A percentile compares a stretch with the other conserved stretches of the same genome.
phyloP scores from a whole-genome alignment of 345 rosid species.

The Eutrema heterophyllum region DNA sequence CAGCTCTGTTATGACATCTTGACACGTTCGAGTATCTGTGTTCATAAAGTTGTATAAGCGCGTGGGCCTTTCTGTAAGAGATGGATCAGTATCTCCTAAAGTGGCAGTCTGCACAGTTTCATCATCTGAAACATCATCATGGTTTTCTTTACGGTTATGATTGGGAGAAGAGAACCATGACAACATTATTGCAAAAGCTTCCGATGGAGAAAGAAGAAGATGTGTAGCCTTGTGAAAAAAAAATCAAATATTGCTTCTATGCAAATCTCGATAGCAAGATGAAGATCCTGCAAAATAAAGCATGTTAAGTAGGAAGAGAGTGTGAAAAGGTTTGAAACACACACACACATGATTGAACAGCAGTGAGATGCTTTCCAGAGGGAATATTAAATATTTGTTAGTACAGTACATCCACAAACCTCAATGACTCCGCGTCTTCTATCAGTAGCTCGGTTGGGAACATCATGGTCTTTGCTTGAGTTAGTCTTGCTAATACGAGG shows the following conservation, averaged over 20 bases:
- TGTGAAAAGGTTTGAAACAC: not conserved
- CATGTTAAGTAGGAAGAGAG: not conserved
- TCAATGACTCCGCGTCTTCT: conserved; percentile 95
- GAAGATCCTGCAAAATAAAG: conserved; percentile 67
- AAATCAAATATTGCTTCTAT: conserved; percentile 78
- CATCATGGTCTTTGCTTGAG: conserved; percentile 54
- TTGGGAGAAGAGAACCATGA: conserved; percentile 51
- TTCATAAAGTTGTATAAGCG: conserved; percentile 61
- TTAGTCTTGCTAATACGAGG: conserved; percentile 39
- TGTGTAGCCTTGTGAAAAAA: conserved; percentile 72
- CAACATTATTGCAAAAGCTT: conserved; percentile 36
- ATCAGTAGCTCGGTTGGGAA: conserved; percentile 71
- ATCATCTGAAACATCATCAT: conserved; percentile 28
- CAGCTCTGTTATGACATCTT: conserved; percentile 92
- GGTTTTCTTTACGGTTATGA: conserved; percentile 13
- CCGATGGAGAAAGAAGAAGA: conserved; percentile 68
- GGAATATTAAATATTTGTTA: not conserved
- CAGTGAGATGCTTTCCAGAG: not conserved
- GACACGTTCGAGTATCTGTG: conserved; percentile 91
- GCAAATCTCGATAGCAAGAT: conserved; percentile 78
- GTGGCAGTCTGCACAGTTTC: conserved; percentile 45
- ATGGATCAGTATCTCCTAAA: conserved; percentile 63
- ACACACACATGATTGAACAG: not conserved
- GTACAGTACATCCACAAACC: conserved; percentile 48
- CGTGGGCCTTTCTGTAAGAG: conserved; percentile 44